Base-by-base conservation (phyloP, 495 filamentous ascomycete species). In the Aspergillus carlsbadensis region DNA sequence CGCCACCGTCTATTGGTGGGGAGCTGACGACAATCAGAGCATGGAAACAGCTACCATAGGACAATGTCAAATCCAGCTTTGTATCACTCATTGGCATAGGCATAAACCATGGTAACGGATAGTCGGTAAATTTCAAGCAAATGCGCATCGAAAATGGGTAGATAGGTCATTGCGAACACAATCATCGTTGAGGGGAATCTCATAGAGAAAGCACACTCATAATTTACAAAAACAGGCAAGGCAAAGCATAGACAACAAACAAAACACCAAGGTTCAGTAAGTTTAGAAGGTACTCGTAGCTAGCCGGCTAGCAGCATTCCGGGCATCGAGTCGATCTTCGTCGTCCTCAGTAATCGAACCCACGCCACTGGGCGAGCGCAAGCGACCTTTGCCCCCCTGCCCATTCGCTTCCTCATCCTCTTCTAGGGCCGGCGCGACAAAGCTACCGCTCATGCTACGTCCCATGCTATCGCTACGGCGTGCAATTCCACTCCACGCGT, bases 401-500 rank as follows among this genome's bases (percentile, higher is more conserved):
- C 70, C 72, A 58, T 70, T 75, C 39, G 65, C 67, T 26, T 70
- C 72, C 15, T 77, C 78, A 1, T 79, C 80, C 6, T 74, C 72
- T 31, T 67, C 72, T 0, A 74, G 52, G 0, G 61, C 60, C 15
- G 73, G 68, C 2, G 69, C 66, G 11, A 75, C 69, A 36, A 91
- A 82, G 62, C 84, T 87, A 34, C 89, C 88, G 63, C 86, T 90
- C 59, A 91, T 81, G 67, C 86, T 89, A 58, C 93, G 79, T 56
- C 83, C 86, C 48, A 90, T 68, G n/a, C 82, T 87, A 64, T 92
- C 90, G 34, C 81, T 79, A 58, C 92, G 81, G 58, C 94, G 83
- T 17, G 91, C 90, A 29, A 96, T 90, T 31, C 95, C 95, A 64
- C 91, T 96, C 94, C 94, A 98, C 8, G 95, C 88, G 68, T 98